Percentiles rank a stretch among this genome's conserved stretches.
Evolutionary conservation across 73 alveolate genomes (phyloP).

Genomic region (Blepharisma japonicum): DNA sequence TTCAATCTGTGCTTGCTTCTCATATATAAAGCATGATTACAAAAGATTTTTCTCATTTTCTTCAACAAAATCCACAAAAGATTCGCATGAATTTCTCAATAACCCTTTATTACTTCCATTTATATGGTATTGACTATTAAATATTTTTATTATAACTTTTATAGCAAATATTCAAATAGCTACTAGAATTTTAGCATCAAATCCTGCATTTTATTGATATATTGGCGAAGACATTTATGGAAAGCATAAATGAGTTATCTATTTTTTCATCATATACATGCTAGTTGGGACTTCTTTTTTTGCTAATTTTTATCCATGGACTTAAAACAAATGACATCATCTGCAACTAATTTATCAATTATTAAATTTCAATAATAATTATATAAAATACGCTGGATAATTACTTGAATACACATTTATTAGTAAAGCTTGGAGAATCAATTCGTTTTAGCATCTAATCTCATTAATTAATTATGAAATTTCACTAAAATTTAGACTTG

Average conservation of each 20-base stretch:
- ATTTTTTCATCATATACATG: not conserved
- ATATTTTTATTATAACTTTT: not conserved
- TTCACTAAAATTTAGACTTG: too few species aligned
- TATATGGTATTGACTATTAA: not conserved
- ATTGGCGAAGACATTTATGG: not conserved
- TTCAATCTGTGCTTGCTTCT: not conserved
- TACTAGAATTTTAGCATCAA: not conserved
- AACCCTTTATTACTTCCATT: slow-evolving; percentile 7
- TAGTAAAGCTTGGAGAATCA: too few species aligned
- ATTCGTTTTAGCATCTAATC: too few species aligned
- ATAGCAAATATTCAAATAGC: slow-evolving; percentile 27
- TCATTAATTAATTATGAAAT: too few species aligned
- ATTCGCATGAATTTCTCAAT: not conserved
- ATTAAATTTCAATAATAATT: too few species aligned
- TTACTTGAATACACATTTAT: too few species aligned
- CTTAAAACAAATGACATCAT: not conserved
- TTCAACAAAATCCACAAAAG: not conserved
- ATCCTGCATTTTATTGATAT: slow-evolving; percentile 15
- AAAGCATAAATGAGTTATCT: not conserved
- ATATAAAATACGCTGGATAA: too few species aligned
- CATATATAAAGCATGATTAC: not conserved
- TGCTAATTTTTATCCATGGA: slow-evolving; percentile 28
- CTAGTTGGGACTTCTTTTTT: not conserved
- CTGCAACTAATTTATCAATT: too few species aligned
- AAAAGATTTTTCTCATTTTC: slow-evolving; percentile 3